phyloP scores from a whole-genome alignment of 148 eudicot genomes.

The Tetragonia tetragonoides region DNA sequence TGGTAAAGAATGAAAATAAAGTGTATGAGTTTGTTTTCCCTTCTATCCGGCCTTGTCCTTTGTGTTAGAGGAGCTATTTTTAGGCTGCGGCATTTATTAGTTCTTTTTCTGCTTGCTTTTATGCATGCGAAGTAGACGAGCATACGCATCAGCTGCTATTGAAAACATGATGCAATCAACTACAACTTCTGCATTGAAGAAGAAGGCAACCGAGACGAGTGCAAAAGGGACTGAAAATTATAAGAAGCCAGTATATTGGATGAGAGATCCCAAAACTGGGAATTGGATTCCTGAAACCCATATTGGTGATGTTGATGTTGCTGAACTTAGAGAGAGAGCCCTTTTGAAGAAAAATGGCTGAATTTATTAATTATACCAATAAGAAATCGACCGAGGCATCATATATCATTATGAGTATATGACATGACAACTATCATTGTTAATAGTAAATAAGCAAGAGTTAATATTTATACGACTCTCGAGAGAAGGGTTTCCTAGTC shows the following conservation, averaged over 20 bases:
- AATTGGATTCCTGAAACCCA: slow-evolving; percentile 32
- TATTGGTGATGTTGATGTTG: slow-evolving; percentile 18
- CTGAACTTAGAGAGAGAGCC: slow-evolving; percentile 1
- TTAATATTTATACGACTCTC: no score
- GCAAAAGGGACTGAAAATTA: not conserved
- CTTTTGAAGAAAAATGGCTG: not conserved
- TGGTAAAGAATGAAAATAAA: no score
- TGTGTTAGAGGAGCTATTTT: no score
- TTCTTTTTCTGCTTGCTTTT: not conserved
- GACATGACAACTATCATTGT: no score
- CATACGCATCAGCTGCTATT: slow-evolving; percentile 7
- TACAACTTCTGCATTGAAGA: not conserved
- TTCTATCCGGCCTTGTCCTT: no score
- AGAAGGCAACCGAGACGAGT: not conserved
- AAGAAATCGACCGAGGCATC: not conserved
- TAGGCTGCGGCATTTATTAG: no score
- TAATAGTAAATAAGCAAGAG: no score
- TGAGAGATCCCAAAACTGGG: slow-evolving; percentile 32
- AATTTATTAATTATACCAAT: not conserved
- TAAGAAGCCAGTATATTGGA: slow-evolving; percentile 16
- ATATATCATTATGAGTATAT: no score
- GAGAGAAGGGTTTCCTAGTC: no score
- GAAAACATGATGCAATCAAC: not conserved
- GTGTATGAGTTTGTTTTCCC: no score
- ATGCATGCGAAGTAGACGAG: slow-evolving; percentile 1